A percentile compares a stretch with the other conserved stretches of the same genome.
These are phyloP conservation scores for Mycena capillaripes DNA, from an alignment of 768 basidiomycete genomes.

Conservation along the genomic window DNA sequence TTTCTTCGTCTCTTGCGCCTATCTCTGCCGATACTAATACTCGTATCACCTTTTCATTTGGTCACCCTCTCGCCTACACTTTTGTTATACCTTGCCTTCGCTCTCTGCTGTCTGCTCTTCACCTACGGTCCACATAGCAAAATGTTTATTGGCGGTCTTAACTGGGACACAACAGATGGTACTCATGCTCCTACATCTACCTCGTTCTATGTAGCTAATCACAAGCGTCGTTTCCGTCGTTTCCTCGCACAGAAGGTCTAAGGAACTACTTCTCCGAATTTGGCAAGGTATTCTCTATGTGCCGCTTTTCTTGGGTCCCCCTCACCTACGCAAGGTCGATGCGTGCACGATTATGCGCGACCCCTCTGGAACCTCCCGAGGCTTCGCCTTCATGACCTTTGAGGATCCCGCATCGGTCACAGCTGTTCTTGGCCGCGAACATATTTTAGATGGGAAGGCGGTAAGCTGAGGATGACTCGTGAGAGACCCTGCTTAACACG, in stretches of 20 bases:
- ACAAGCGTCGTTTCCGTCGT: slow-evolving; percentile 41
- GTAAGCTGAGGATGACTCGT: slow-evolving; percentile 51
- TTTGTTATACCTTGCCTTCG: slow-evolving; percentile 34
- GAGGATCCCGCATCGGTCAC: slow-evolving; percentile 75
- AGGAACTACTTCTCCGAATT: slow-evolving; percentile 85
- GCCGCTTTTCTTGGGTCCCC: slow-evolving; percentile 18
- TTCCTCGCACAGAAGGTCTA: slow-evolving; percentile 61
- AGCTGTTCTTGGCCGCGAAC: slow-evolving; percentile 75
- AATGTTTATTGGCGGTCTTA: slow-evolving; percentile 92
- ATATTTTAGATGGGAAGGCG: slow-evolving; percentile 83
- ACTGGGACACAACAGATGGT: slow-evolving; percentile 96
- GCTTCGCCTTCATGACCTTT: slow-evolving; percentile 90
- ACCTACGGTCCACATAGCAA: slow-evolving; percentile 68
- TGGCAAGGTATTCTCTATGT: slow-evolving; percentile 68
- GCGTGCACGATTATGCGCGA: slow-evolving; percentile 92
- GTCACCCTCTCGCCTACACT: slow-evolving; percentile 40
- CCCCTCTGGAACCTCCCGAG: slow-evolving; percentile 78
- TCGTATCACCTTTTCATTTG: slow-evolving; percentile 32
- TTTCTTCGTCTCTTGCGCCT: slow-evolving; percentile 39
- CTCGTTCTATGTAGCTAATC: slow-evolving; percentile 55
- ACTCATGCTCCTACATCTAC: slow-evolving; percentile 51
- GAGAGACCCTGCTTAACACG: background rate
- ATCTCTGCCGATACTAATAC: slow-evolving; percentile 38
- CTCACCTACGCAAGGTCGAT: slow-evolving; percentile 66
- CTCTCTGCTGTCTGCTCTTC: slow-evolving; percentile 35